phyloP scores from a whole-genome alignment of 2,329 filamentous ascomycete genomes.

The Fusarium pilosicola region DNA sequence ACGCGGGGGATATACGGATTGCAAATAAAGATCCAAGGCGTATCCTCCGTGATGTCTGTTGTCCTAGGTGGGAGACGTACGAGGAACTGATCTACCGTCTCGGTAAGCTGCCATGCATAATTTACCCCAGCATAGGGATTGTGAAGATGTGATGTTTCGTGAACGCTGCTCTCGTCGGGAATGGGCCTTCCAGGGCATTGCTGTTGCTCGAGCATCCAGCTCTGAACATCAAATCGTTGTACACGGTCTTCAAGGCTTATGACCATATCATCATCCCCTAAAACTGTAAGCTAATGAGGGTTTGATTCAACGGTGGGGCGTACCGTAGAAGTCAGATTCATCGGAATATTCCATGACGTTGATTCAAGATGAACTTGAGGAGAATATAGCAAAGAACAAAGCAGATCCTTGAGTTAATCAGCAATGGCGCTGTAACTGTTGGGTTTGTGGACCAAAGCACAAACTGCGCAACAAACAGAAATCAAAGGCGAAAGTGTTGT shows the following conservation, averaged over 20 bases:
- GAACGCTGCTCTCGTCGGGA: conserved; percentile 25
- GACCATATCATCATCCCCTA: conserved; percentile 66
- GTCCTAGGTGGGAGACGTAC: conserved; percentile 73
- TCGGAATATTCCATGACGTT: conserved; percentile 52
- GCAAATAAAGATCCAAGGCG: conserved; percentile 78
- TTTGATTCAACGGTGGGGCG: background rate
- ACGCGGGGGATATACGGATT: conserved; percentile 66
- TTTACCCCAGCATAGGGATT: conserved; percentile 67
- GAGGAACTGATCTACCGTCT: conserved; percentile 73
- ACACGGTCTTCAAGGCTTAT: conserved; percentile 60
- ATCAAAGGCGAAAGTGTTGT: background rate
- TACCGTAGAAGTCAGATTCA: conserved; percentile 69
- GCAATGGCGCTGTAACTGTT: background rate
- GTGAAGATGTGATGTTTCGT: conserved; percentile 53
- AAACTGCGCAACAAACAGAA: background rate
- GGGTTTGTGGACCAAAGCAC: background rate
- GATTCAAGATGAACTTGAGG: background rate
- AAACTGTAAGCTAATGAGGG: conserved; percentile 17
- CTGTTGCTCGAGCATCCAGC: conserved; percentile 53
- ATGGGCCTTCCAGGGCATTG: conserved; percentile 43
- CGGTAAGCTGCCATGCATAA: conserved; percentile 70
- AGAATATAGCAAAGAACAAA: background rate
- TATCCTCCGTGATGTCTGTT: conserved; percentile 57
- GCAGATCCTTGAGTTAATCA: background rate
- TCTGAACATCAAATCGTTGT: conserved; percentile 58